A percentile compares a stretch with the other conserved stretches of the same genome.
Conservation (phyloP, 129 eudicot genomes). For the Saposhnikovia divaricata region DNA sequence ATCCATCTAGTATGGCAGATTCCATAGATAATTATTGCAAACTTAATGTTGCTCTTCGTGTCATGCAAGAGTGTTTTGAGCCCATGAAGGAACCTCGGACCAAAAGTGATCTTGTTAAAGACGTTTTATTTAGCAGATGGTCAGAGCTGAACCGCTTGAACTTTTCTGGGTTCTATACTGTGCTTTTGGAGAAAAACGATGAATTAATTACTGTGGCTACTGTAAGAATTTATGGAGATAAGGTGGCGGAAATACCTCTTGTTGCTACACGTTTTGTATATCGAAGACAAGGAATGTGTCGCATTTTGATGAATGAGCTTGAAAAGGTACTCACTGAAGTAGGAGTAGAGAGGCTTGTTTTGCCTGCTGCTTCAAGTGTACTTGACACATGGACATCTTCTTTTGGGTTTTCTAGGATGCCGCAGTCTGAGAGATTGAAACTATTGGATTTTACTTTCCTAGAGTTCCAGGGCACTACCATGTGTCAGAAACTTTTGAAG, state of each 20-base stretch:
- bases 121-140: slow-evolving; percentile 70
- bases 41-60: slow-evolving; percentile 75
- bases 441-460: slow-evolving; percentile 50
- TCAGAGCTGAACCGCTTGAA: slow-evolving; percentile 80
- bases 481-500: slow-evolving; percentile 65
- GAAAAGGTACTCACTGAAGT: slow-evolving; percentile 65
- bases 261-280: slow-evolving; percentile 78
- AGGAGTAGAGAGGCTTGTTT: slow-evolving; percentile 77
- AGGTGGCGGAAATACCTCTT: slow-evolving; percentile 89
- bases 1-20: slow-evolving; percentile 23
- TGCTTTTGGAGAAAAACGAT: slow-evolving; percentile 83
- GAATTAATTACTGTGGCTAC: slow-evolving; percentile 72
- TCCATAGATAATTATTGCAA: slow-evolving; percentile 52
- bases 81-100: slow-evolving; percentile 81
- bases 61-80: slow-evolving; percentile 95
- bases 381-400: slow-evolving; percentile 65
- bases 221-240: slow-evolving; percentile 74
- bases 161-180: slow-evolving; percentile 76
- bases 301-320: slow-evolving; percentile 64
- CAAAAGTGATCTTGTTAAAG: slow-evolving; percentile 71
- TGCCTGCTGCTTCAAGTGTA: slow-evolving; percentile 70
- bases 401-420: slow-evolving; percentile 67
- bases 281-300: slow-evolving; percentile 98
- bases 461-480: slow-evolving; percentile 70
- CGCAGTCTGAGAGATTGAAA: slow-evolving; percentile 41